Evolutionary conservation across 331 rosid genomes (phyloP).

Genomic region (Telfairia occidentalis): DNA sequence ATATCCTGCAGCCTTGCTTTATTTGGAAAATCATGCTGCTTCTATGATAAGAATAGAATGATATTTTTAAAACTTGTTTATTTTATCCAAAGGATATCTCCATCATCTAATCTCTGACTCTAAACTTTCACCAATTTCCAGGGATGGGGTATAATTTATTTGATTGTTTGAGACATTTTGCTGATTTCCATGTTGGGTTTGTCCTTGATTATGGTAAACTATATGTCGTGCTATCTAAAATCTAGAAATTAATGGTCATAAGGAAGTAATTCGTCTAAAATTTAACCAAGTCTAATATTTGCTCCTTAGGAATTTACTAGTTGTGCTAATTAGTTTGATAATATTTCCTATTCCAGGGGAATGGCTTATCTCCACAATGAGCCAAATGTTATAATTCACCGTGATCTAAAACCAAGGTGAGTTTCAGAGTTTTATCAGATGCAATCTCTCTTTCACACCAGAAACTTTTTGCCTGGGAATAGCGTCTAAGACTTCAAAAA

Average conservation of each 20-base stretch:
- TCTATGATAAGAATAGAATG: background rate
- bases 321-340: conserved; percentile 26
- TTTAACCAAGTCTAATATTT: background rate
- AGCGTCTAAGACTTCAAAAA: background rate
- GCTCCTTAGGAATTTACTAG: conserved; percentile 3
- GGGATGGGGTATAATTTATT: background rate
- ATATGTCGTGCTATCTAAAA: background rate
- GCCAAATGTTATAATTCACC: conserved; percentile 88
- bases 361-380: conserved; percentile 99
- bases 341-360: conserved; percentile 46
- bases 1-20: background rate
- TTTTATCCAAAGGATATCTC: background rate
- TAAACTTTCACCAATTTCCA: background rate
- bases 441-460: conserved; percentile 8
- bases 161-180: background rate
- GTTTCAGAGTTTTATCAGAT: conserved; percentile 13
- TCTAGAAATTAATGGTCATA: background rate
- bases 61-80: background rate
- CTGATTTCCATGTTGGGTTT: background rate
- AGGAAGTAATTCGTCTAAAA: background rate
- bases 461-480: conserved; percentile 9
- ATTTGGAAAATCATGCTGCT: background rate
- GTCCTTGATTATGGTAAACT: background rate
- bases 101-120: background rate
- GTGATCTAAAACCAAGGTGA: conserved; percentile 97